These are phyloP conservation scores for Euclidium syriacum DNA, from an alignment of 345 rosid species.

Conservation along the genomic window DNA sequence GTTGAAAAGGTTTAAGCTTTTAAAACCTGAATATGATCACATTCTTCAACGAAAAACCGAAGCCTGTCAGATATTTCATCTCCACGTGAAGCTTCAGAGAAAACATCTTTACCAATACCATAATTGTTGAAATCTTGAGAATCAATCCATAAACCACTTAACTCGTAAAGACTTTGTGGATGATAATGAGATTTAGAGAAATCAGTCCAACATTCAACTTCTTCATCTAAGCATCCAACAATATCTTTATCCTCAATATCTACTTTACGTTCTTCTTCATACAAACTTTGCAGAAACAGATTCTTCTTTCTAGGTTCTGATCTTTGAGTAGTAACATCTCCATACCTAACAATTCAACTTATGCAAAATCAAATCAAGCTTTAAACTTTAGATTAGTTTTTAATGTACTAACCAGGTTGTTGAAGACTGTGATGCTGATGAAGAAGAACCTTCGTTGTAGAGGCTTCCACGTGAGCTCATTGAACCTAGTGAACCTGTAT, in stretches of 20 bases:
- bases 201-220: conserved; percentile 85
- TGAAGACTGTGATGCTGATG: conserved; percentile 39
- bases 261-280: conserved; percentile 44
- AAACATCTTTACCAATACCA: conserved; percentile 74
- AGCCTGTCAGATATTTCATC: conserved; percentile 82
- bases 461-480: conserved; percentile 66
- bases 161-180: conserved; percentile 66
- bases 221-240: conserved; percentile 58
- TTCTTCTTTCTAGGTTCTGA: conserved; percentile 61
- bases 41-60: conserved; percentile 80
- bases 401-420: conserved; percentile 51
- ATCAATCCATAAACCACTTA: conserved; percentile 66
- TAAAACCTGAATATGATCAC: conserved; percentile 86
- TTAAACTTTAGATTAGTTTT: not conserved
- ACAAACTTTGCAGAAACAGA: conserved; percentile 71
- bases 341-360: conserved; percentile 45
- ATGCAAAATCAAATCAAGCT: not conserved
- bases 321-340: conserved; percentile 51
- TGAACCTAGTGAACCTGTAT: conserved; percentile 78
- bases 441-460: conserved; percentile 41
- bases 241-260: conserved; percentile 65
- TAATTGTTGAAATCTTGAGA: conserved; percentile 59
- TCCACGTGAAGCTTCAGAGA: conserved; percentile 49
- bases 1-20: not conserved
- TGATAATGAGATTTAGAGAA: conserved; percentile 86